A percentile compares a stretch with the other conserved stretches of the same genome.
These are phyloP conservation scores for Larix kaempferi DNA, from an alignment of 75 land plant species.

Conservation along the genomic window DNA sequence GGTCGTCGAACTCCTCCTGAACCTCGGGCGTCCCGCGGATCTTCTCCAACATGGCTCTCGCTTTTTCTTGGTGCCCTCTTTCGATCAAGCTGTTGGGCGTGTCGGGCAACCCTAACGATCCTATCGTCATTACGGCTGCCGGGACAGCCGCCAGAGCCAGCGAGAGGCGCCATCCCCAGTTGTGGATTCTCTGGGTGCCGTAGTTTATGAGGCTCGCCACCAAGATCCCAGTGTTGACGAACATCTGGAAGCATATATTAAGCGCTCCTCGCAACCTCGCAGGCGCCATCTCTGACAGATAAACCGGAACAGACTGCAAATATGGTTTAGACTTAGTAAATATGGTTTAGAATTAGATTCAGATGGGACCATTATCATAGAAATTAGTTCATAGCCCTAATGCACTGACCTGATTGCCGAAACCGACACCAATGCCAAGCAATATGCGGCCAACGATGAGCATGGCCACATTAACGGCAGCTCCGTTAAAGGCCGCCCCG, in stretches of 20 bases:
- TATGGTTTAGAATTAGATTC: not conserved
- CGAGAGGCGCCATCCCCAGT: constrained; percentile 32
- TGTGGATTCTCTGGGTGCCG: constrained; percentile 10
- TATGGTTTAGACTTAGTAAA: not conserved
- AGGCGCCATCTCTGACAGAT: constrained; percentile 55
- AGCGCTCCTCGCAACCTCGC: constrained; percentile 32
- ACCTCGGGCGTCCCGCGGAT: constrained; percentile 62
- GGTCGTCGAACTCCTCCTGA: constrained; percentile 55
- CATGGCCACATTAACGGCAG: constrained; percentile 49
- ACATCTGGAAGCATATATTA: constrained; percentile 41
- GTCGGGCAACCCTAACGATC: constrained; percentile 60
- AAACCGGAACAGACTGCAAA: constrained; percentile 63
- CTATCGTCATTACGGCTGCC: constrained; percentile 61
- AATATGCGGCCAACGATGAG: constrained; percentile 65
- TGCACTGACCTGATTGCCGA: constrained; percentile 55
- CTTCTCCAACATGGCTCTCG: constrained; percentile 25
- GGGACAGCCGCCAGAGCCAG: constrained; percentile 56
- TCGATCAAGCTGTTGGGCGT: constrained; percentile 86
- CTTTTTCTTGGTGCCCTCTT: constrained; percentile 42
- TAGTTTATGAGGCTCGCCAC: constrained; percentile 48
- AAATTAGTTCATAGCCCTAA: not conserved
- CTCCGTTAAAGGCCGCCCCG: constrained; percentile 56
- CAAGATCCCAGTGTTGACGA: constrained; percentile 35
- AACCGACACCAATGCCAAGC: constrained; percentile 69
- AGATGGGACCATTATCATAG: not conserved